Evolutionary conservation across 2,329 filamentous ascomycete genomes (phyloP), one percentile per base, ranked within the genome.

Genomic region (Xylaria hypoxylon): DNA sequence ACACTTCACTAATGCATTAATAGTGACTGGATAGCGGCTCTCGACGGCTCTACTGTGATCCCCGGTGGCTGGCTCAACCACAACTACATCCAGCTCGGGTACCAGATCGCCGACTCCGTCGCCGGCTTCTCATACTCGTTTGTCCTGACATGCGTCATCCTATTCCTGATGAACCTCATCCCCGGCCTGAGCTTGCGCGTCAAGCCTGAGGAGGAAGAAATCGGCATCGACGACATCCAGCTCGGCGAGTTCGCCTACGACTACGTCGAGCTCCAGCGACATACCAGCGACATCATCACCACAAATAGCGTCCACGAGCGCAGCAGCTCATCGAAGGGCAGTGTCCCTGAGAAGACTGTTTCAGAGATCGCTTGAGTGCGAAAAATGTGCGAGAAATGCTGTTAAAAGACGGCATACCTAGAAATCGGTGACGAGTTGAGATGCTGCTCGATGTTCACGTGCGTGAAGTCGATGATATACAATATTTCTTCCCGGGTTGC

Each of bases 211-310:
- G 89, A 90, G 58, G 90, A 92, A 80, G 85, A 92, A 59, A 82
- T 90, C 26, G 90, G 90, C 57, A 81, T 89, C 33, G 92, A 94
- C 74, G 91, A 93, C 74, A 86, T 87, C 77, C 89, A 94, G 81
- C 89, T 93, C 58, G 92, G 92, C 79, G 92, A 94, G 80, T 94
- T 94, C 75, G 91, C 91, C 31, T 94, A 93, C 82, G 91, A 94
- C 78, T 94, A 94, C 78, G 91, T 94, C 73, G 91, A 94, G 86
- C 76, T 88, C 53, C 83, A 83, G 45, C 83, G 86, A 62, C 90
- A 94, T 73, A 87, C 94, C 62, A 80, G 78, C 66, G 84, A 81
- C 42, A 68, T 71, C n/a, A 48, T 67, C 17, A 40, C 68, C 11
- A 4, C 60, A 1, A 62, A 71, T 11, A 33, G 58, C 55, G 35